phyloP scores from a whole-genome alignment of 306 rosid species.

The Cicer judaicum region DNA sequence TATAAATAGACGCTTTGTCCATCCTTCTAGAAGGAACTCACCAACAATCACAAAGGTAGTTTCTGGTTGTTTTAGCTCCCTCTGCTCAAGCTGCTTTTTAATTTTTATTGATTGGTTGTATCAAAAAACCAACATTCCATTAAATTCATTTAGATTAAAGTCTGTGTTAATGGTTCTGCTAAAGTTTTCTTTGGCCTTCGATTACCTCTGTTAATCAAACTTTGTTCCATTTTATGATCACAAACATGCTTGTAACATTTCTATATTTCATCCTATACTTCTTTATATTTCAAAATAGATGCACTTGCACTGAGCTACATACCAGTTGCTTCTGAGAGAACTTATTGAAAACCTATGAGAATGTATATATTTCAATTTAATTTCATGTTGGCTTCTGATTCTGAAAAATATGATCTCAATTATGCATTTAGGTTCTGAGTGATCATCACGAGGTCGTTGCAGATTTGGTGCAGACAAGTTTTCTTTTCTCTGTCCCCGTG shows the following conservation, averaged over 20 bases:
- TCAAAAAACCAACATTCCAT: constrained; percentile 4
- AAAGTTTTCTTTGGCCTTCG: constrained; percentile 11
- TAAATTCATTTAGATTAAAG: constrained; percentile 1
- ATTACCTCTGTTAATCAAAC: not conserved
- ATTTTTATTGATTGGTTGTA: constrained; percentile 12
- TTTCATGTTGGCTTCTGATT: constrained; percentile 35
- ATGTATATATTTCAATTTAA: constrained; percentile 17
- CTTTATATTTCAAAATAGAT: constrained; percentile 4
- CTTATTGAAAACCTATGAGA: constrained; percentile 1
- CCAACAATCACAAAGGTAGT: constrained; percentile 93
- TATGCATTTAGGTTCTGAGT: constrained; percentile 80
- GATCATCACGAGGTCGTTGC: constrained; percentile 98
- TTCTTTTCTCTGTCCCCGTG: constrained; percentile 95
- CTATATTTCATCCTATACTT: not conserved
- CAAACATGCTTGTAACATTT: constrained; percentile 32
- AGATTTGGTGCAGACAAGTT: constrained; percentile 92
- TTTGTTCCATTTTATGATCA: constrained; percentile 13
- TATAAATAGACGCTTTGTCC: constrained; percentile 72
- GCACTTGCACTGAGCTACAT: constrained; percentile 7
- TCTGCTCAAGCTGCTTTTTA: constrained; percentile 27
- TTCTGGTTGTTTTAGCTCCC: constrained; percentile 28
- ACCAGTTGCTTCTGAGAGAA: constrained; percentile 15
- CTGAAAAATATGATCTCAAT: constrained; percentile 37
- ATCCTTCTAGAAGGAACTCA: constrained; percentile 90
- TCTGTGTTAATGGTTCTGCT: constrained; percentile 2